phyloP scores from a whole-genome alignment of 768 basidiomycete genomes.

The Mycena venus region DNA sequence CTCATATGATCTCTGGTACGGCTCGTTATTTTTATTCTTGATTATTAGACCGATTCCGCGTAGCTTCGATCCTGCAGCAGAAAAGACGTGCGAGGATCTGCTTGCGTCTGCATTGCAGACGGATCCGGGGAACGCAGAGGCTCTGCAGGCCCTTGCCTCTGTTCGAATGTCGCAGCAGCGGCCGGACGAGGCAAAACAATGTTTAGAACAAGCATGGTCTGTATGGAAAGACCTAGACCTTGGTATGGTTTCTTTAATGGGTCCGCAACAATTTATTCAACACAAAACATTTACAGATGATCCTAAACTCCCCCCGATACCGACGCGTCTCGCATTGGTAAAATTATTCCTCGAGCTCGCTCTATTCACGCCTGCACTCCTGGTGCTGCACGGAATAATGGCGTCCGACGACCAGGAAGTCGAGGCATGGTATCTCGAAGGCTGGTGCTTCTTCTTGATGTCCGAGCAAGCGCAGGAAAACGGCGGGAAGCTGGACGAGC shows the following conservation, averaged over 20 bases:
- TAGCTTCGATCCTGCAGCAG: constrained; percentile 88
- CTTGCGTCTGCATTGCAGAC: constrained; percentile 79
- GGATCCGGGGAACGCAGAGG: constrained; percentile 83
- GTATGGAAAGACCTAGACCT: constrained; percentile 79
- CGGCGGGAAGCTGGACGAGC: constrained; percentile 61
- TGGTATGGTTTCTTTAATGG: constrained; percentile 43
- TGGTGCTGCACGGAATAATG: constrained; percentile 84
- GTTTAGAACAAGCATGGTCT: constrained; percentile 76
- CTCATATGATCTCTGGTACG: constrained; percentile 87
- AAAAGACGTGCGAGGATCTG: constrained; percentile 84
- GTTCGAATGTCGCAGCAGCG: constrained; percentile 91
- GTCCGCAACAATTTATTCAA: constrained; percentile 14
- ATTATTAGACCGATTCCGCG: background rate
- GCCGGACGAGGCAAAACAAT: constrained; percentile 83
- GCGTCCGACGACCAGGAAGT: constrained; percentile 87
- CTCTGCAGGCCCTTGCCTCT: constrained; percentile 84
- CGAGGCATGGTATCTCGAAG: constrained; percentile 95
- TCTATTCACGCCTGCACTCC: constrained; percentile 77
- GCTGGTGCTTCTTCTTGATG: constrained; percentile 93
- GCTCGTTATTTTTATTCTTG: constrained; percentile 4
- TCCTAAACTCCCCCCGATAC: constrained; percentile 76
- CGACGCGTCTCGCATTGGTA: constrained; percentile 79
- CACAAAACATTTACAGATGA: constrained; percentile 72
- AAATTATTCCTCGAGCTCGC: constrained; percentile 86
- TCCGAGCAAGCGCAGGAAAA: constrained; percentile 77